phyloP scores from a whole-genome alignment of 148 eudicot genomes.

The Dianthus caryophyllus region DNA sequence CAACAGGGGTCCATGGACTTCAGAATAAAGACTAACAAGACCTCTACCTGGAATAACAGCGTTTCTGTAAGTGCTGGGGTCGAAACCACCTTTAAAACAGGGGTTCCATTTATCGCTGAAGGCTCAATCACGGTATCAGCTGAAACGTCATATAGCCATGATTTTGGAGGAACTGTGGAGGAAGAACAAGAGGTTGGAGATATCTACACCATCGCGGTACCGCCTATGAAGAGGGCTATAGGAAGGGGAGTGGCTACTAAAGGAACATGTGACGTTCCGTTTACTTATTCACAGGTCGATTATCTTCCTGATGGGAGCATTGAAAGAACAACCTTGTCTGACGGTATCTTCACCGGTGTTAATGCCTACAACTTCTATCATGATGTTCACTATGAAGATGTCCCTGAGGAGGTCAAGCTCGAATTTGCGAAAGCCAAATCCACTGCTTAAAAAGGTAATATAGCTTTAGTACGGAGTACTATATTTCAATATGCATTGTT shows the following conservation, averaged over 20 bases:
- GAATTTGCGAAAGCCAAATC: too few relatives aligned
- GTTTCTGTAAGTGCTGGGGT: background rate
- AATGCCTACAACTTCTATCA: constrained; percentile 5
- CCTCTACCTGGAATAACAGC: constrained; percentile 10
- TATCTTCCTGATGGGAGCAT: background rate
- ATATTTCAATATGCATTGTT: too few relatives aligned
- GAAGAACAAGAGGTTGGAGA: background rate
- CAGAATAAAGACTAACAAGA: background rate
- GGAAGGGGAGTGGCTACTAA: background rate
- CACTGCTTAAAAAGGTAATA: too few relatives aligned
- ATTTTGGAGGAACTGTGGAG: background rate
- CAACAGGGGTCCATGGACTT: background rate
- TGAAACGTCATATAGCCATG: background rate
- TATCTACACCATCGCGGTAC: background rate
- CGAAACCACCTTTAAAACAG: background rate
- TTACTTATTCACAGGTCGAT: background rate
- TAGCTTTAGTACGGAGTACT: too few relatives aligned
- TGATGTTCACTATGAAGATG: background rate
- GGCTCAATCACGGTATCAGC: background rate
- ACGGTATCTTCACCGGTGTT: background rate
- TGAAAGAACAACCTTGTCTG: background rate
- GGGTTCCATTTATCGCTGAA: background rate
- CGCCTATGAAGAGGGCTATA: background rate
- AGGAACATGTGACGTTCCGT: constrained; percentile 17
- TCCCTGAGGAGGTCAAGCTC: background rate